phyloP scores from a whole-genome alignment of 2,329 filamentous ascomycete species.

The Ophiostoma himal-ulmi region DNA sequence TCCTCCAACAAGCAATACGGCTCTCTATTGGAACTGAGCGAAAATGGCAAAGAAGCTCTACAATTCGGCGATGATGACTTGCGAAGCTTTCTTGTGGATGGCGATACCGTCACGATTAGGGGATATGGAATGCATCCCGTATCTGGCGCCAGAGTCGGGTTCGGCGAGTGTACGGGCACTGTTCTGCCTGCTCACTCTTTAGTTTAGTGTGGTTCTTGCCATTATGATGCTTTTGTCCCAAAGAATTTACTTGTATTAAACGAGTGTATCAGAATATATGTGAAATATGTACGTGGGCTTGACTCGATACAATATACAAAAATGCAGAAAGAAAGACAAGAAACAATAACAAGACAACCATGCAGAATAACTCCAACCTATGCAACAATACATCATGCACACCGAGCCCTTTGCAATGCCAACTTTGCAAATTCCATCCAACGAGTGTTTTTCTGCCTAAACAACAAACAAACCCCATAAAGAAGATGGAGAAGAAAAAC shows the following conservation, averaged over 20 bases:
- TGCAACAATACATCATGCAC: not conserved
- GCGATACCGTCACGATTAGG: slow-evolving; percentile 40
- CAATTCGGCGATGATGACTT: slow-evolving; percentile 37
- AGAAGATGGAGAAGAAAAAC: no score
- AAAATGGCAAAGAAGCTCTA: slow-evolving; percentile 40
- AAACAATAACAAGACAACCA: not conserved
- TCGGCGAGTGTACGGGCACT: slow-evolving; percentile 36
- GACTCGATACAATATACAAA: not conserved
- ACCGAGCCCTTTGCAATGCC: not conserved
- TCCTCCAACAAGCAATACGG: slow-evolving; percentile 34
- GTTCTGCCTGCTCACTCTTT: slow-evolving; percentile 23
- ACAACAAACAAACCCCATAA: not conserved
- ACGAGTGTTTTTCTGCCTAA: not conserved
- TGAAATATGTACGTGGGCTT: not conserved
- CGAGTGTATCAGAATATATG: not conserved
- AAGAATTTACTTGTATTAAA: not conserved
- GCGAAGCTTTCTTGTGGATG: slow-evolving; percentile 42
- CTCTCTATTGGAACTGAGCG: slow-evolving; percentile 42
- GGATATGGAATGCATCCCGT: slow-evolving; percentile 30
- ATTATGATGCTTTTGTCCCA: not conserved
- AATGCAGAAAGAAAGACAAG: not conserved
- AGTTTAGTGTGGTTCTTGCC: not conserved
- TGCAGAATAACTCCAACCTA: not conserved
- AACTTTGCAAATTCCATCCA: not conserved
- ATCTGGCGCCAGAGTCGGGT: slow-evolving; percentile 39